Conservation (phyloP, 768 basidiomycete genomes). For the Hebeloma cylindrosporum region DNA sequence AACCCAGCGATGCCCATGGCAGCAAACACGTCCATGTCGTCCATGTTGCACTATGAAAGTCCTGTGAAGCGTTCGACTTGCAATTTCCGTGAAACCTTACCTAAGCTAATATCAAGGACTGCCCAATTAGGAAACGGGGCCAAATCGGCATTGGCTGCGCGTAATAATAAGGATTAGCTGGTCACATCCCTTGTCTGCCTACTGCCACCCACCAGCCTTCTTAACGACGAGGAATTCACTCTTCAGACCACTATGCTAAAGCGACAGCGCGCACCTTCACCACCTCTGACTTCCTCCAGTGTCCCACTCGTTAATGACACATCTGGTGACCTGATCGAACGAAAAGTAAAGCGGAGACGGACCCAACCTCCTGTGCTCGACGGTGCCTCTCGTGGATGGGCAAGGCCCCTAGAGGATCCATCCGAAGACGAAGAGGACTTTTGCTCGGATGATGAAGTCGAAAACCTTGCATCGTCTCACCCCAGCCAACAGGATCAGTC, state of each 20-base stretch:
- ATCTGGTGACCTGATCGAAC: slow-evolving; percentile 28
- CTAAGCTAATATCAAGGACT: no score
- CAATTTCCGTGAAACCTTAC: no score
- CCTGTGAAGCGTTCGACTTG: no score
- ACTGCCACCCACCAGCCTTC: slow-evolving; percentile 1
- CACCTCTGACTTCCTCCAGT: slow-evolving; percentile 31
- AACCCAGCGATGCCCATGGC: slow-evolving; percentile 86
- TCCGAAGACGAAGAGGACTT: slow-evolving; percentile 35
- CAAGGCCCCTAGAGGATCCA: slow-evolving; percentile 26
- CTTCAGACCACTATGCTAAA: slow-evolving; percentile 44
- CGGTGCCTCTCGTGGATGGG: slow-evolving; percentile 52
- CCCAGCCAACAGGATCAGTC: background rate
- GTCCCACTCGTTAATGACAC: slow-evolving; percentile 29
- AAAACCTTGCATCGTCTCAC: slow-evolving; percentile 15
- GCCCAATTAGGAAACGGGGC: no score
- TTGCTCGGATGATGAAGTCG: slow-evolving; percentile 23
- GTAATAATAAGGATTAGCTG: no score
- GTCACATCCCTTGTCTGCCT: no score
- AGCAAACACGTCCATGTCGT: slow-evolving; percentile 69
- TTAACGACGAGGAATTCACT: background rate
- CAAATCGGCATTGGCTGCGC: no score
- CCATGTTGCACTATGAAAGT: slow-evolving; percentile 25
- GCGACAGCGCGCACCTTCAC: slow-evolving; percentile 46
- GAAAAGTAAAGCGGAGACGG: slow-evolving; percentile 53
- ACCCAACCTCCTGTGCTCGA: slow-evolving; percentile 52